phyloP scores from a whole-genome alignment of 176 grass and related monocot species.

The Juncus inflexus region DNA sequence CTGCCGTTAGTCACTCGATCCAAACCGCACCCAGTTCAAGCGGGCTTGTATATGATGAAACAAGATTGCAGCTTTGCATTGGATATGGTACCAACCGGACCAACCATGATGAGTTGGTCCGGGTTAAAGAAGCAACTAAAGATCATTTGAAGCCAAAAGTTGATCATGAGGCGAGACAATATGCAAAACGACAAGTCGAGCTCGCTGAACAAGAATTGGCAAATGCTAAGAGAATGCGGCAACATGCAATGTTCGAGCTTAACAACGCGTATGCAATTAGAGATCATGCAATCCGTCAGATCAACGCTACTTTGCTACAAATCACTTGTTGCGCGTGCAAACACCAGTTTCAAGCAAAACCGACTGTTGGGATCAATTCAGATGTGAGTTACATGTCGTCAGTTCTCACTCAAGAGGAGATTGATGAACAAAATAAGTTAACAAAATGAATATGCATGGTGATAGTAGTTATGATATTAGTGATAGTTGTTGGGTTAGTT shows the following conservation, averaged over 20 bases:
- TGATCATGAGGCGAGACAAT: constrained; percentile 42
- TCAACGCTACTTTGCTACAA: constrained; percentile 55
- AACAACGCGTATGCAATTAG: constrained; percentile 53
- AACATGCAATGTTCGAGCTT: constrained; percentile 70
- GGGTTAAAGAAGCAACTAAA: constrained; percentile 31
- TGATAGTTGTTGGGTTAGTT: constrained; percentile 19
- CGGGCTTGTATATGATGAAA: constrained; percentile 8
- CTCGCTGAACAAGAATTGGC: constrained; percentile 73
- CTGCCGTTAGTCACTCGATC: neutral
- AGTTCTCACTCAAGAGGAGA: constrained; percentile 49
- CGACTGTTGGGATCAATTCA: constrained; percentile 36
- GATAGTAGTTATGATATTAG: constrained; percentile 27
- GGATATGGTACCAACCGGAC: constrained; percentile 22
- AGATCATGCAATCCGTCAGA: constrained; percentile 57
- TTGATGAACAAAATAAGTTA: constrained; percentile 30
- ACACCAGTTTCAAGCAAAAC: constrained; percentile 43
- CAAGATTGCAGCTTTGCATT: constrained; percentile 57
- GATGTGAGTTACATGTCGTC: constrained; percentile 71
- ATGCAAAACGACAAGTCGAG: constrained; percentile 65
- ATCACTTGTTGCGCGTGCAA: constrained; percentile 84
- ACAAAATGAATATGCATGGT: constrained; percentile 31
- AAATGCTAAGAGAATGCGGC: constrained; percentile 50
- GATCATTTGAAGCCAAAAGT: constrained; percentile 40
- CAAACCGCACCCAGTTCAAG: neutral
- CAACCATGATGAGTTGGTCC: neutral